These are phyloP conservation scores for Beta lomatogona DNA, from an alignment of 179 eudicot genomes.

Conservation along the genomic window DNA sequence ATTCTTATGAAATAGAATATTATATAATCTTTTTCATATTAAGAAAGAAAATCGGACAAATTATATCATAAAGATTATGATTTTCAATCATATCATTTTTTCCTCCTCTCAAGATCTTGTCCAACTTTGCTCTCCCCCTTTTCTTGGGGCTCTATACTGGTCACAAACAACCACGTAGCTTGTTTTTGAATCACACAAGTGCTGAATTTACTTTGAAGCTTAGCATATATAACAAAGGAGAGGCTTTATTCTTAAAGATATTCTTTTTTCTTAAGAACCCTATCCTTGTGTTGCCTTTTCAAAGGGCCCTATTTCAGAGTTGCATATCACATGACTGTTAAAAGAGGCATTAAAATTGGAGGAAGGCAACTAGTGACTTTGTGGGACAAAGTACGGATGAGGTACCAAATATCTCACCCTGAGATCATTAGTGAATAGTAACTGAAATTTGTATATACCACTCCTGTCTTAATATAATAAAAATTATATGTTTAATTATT, in stretches of 20 bases:
- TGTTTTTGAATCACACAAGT: conserved; percentile 9
- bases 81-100: neutral
- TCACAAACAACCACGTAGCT: neutral
- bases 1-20: too few species aligned
- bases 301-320: conserved; percentile 10
- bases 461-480: too few species aligned
- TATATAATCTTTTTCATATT: too few species aligned
- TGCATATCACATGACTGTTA: conserved; percentile 4
- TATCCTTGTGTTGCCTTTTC: conserved; percentile 19
- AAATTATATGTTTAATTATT: too few species aligned
- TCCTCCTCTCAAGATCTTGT: neutral
- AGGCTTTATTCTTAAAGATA: neutral
- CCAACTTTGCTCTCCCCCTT: neutral
- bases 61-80: neutral
- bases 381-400: conserved; percentile 1
- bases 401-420: neutral
- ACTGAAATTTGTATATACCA: neutral
- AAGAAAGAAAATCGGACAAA: too few species aligned
- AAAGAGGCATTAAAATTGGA: neutral
- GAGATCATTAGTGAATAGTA: neutral
- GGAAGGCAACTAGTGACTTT: neutral
- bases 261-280: conserved; percentile 4
- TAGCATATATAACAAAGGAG: conserved; percentile 14
- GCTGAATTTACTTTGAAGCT: conserved; percentile 6
- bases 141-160: neutral